phyloP scores from a whole-genome alignment of 257 asterid species.

The Penstemon davidsonii region DNA sequence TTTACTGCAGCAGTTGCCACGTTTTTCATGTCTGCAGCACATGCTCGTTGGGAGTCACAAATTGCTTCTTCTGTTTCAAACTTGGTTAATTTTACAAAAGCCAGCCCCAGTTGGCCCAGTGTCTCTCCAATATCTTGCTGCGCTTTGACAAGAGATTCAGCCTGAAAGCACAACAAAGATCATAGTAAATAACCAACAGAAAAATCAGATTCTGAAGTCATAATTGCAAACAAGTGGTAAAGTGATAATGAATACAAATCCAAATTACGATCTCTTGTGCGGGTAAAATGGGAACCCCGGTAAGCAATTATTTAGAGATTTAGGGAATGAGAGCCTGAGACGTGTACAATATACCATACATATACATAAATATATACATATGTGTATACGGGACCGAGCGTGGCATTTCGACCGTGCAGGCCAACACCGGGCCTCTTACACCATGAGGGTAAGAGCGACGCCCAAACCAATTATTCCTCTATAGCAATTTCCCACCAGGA shows the following conservation, averaged over 20 bases:
- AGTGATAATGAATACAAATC: background rate
- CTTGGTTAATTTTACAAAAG: constrained; percentile 89
- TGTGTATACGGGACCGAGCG: too few species aligned
- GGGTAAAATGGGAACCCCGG: background rate
- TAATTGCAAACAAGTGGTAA: background rate
- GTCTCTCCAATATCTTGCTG: constrained; percentile 99
- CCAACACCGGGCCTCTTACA: too few species aligned
- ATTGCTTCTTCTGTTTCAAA: constrained; percentile 89
- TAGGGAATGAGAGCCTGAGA: too few species aligned
- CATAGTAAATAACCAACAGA: background rate
- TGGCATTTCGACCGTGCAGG: too few species aligned
- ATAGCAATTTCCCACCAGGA: too few species aligned
- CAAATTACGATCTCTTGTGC: background rate
- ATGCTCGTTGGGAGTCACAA: constrained; percentile 77
- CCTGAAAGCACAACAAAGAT: constrained; percentile 47
- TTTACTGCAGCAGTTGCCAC: constrained; percentile 96
- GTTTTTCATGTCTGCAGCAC: constrained; percentile 86
- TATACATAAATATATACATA: too few species aligned
- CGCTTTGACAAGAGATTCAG: constrained; percentile 88
- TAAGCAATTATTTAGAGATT: too few species aligned
- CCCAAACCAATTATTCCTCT: too few species aligned
- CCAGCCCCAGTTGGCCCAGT: constrained; percentile 89
- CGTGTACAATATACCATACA: too few species aligned
- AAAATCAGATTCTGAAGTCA: background rate
- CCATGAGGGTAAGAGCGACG: too few species aligned